Base-by-base conservation (phyloP, 1,284 basidiomycete species). In the Xanthoconium separans region DNA sequence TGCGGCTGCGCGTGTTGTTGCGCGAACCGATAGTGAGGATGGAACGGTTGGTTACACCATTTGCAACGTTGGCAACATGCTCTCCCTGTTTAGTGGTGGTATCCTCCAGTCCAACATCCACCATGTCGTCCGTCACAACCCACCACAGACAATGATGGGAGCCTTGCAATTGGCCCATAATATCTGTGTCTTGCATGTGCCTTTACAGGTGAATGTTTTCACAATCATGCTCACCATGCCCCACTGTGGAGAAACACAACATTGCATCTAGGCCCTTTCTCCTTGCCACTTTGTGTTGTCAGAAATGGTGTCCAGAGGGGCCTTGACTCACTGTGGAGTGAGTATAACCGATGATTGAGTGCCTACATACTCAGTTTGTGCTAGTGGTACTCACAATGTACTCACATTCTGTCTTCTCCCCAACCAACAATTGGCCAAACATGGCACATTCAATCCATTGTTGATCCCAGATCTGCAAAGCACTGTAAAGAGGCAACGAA, bases 291-390 rank as follows among this genome's bases (percentile, higher is more conserved):
- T 50, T 27, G 20, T 4, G 13, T 42, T n/a, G 29, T 27, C 34
- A 40, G 34, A 50, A 40, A 9, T 12, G 15, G 6, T 13, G 42
- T 41, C 41, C 20, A n/a, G 29, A 50, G 55, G 56, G 50, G 42
- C n/a, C 12, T 34, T 40, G 45, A 44, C 47, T 52, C 42, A 41
- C 30, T 53, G 54, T 65, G 64, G 64, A 57, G 57, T 50, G 58
- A 36, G 34, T 57, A 58, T 51, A 51, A 53, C 49, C 18, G n/a
- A n/a, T n/a, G n/a, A 44, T 4, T 6, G 33, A n/a, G 34, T 40
- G 43, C 24, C 43, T 50, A 45, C 51, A 44, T 56, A 39, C 6
- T 55, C 43, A 15, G 24, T 40, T 47, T 29, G 44, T 24, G 3
- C 24, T 3, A 52, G 27, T 22, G 18, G 34, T 22, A 33, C 39